A percentile compares a stretch with the other conserved stretches of the same genome.
These are phyloP conservation scores for Carex scoparia DNA, from an alignment of 176 grass and related monocot species.

Conservation along the genomic window DNA sequence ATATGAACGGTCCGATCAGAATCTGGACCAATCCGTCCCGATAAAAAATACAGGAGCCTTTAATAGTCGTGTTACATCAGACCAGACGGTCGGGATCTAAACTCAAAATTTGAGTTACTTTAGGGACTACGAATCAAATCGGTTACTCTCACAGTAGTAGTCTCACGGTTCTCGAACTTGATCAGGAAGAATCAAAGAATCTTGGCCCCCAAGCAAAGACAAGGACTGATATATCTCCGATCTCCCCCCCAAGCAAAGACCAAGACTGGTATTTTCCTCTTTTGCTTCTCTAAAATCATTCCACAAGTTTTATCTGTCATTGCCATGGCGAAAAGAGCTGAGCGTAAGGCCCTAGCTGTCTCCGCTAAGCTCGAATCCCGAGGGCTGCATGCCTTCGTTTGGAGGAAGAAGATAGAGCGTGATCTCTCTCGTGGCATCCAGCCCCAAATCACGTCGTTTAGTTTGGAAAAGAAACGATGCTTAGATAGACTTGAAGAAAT, in stretches of 20 bases:
- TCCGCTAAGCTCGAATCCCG: conserved; percentile 28
- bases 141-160: no score
- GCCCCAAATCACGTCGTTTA: conserved; percentile 2
- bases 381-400: conserved; percentile 35
- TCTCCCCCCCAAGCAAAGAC: neutral
- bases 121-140: no score
- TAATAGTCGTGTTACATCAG: no score
- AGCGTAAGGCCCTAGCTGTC: conserved; percentile 28
- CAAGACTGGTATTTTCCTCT: neutral
- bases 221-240: neutral
- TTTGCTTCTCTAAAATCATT: neutral
- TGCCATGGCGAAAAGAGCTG: conserved; percentile 5
- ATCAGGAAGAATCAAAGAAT: no score
- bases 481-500: conserved; percentile 25
- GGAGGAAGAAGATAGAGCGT: conserved; percentile 34
- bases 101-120: no score
- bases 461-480: conserved; percentile 20
- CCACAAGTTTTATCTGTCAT: neutral
- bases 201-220: no score
- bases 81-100: no score
- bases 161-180: no score
- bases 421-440: conserved; percentile 33
- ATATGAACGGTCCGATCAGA: no score
- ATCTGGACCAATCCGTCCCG: no score
- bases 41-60: no score